Evolutionary conservation across 2,329 filamentous ascomycete species (phyloP), one percentile per base, ranked within the genome.

Genomic region (Fusarium torulosum): DNA sequence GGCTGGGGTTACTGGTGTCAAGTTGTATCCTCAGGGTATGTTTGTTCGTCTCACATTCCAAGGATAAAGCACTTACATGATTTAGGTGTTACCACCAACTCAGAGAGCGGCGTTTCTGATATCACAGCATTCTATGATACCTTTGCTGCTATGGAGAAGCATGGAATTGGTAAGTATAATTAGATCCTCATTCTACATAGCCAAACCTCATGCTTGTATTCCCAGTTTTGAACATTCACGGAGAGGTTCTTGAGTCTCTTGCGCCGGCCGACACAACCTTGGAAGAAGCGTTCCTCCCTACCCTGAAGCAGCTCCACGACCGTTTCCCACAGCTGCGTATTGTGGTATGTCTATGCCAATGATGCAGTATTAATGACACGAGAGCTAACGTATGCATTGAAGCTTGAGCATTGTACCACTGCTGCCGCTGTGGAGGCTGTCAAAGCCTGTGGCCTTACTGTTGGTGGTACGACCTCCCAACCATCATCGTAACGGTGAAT

Each of bases 91-190:
- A 91, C 88, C 3, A 91, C 88, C 46, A 90, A 90, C 78, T 90
- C 87, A 21, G 84, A 86, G 46, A 87, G 86, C 25, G 92, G 92
- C 14, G 91, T 94, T 23, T 81, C 91, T 17, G 86, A 88, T 57
- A 88, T 92, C 73, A 87, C 89, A 62, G 80, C 84, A 31, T 95
- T 93, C 80, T 91, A 91, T 75, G 87, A 88, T 8, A 91, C 95
- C 15, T 97, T 98, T 75, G 86, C 85, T n/a, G 91, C 92, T 68
- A 97, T 98, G 94, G 91, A 97, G 76, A 82, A 89, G 61, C 88
- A 94, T 69, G 89, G 90, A 69, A 83, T 97, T 19, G 59, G 66
- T 64, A 35, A 54, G 76, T 74, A 53, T 44, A 20, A 14, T 31
- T 11, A 11, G 17, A 6, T 8, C 3, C 17, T 21, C 4, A 1